Percentiles rank a stretch among this genome's conserved stretches.
These are phyloP conservation scores for Flaveria sonorensis DNA, from an alignment of 129 eudicot genomes.

Conservation along the genomic window DNA sequence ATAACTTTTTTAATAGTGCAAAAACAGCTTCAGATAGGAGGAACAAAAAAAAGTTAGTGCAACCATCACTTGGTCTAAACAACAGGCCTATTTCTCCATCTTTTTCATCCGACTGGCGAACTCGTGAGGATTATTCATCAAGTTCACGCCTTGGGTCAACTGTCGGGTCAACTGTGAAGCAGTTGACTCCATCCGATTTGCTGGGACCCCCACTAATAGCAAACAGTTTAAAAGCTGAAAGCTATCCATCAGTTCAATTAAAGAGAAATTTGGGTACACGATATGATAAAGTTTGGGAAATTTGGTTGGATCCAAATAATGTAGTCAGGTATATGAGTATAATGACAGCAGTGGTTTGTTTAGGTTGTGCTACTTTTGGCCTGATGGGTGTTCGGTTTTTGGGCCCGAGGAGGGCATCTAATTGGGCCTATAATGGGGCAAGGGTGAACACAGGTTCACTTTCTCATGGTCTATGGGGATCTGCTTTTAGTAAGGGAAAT, in stretches of 20 bases:
- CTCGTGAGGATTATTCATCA: constrained; percentile 50
- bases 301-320: constrained; percentile 50
- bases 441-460: constrained; percentile 44
- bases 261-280: constrained; percentile 68
- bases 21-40: constrained; percentile 61
- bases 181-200: constrained; percentile 66
- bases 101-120: constrained; percentile 48
- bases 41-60: constrained; percentile 50
- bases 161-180: constrained; percentile 72
- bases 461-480: constrained; percentile 42
- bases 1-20: constrained; percentile 58
- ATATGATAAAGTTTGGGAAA: constrained; percentile 48
- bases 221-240: constrained; percentile 45
- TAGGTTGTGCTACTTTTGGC: constrained; percentile 51
- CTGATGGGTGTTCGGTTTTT: constrained; percentile 44
- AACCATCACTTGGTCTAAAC: constrained; percentile 43
- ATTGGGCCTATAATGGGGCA: constrained; percentile 38
- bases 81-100: constrained; percentile 56
- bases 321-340: constrained; percentile 49
- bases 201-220: constrained; percentile 49
- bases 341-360: constrained; percentile 55
- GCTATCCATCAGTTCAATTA: constrained; percentile 55
- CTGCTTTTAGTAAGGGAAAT: constrained; percentile 40
- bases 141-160: constrained; percentile 69
- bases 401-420: constrained; percentile 44